Evolutionary conservation across 257 asterid genomes (phyloP).

Genomic region (Craterostigma plantagineum): DNA sequence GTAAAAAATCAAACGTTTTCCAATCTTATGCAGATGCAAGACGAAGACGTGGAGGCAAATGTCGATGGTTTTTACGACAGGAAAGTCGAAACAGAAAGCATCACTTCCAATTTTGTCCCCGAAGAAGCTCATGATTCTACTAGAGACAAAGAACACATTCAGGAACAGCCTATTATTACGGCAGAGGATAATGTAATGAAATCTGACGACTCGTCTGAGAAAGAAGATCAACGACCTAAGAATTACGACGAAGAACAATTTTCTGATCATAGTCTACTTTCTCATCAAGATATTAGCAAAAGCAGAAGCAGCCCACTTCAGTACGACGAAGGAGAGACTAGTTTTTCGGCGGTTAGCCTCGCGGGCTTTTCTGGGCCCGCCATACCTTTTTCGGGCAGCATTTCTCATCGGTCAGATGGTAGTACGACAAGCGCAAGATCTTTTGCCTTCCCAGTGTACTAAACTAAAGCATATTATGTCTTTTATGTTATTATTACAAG

Average conservation of each 20-base stretch:
- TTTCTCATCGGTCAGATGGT: conserved; percentile 43
- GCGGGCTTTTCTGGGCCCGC: conserved; percentile 18
- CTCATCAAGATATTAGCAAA: too few relatives aligned
- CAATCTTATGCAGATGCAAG: too few relatives aligned
- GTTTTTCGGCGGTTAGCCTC: conserved; percentile 20
- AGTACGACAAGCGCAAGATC: conserved; percentile 45
- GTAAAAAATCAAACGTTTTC: too few relatives aligned
- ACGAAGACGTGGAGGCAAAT: conserved; percentile 7
- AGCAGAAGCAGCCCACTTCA: conserved; percentile 2
- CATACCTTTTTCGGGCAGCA: conserved; percentile 27
- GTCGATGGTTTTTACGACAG: conserved; percentile 13
- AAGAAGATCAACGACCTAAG: not conserved
- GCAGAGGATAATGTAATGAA: too few relatives aligned
- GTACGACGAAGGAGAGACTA: conserved; percentile 24
- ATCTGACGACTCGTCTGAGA: too few relatives aligned
- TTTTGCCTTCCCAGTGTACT: conserved; percentile 54
- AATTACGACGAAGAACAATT: not conserved
- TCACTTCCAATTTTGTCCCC: conserved; percentile 2
- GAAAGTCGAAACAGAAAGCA: conserved; percentile 9
- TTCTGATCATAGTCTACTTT: too few relatives aligned
- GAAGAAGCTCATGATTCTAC: conserved; percentile 6
- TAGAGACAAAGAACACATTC: not conserved
- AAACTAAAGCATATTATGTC: too few relatives aligned
- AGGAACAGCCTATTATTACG: not conserved
- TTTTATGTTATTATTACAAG: not conserved